Conservation (phyloP, 331 rosid genomes). For the Dryas integrifolia region DNA sequence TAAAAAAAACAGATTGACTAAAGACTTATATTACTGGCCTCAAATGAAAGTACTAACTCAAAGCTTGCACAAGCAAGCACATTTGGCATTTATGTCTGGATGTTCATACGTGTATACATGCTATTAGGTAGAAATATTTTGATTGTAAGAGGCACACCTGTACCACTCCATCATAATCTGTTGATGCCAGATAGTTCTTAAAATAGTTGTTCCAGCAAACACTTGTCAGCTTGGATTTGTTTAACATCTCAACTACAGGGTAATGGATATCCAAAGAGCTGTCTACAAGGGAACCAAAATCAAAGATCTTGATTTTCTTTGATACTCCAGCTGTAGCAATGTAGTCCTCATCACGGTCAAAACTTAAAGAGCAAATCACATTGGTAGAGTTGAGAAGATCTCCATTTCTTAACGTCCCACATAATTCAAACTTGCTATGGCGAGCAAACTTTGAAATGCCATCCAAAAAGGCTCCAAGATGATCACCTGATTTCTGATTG, state of each 20-base stretch:
- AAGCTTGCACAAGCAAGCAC: background rate
- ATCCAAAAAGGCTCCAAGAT: constrained; percentile 56
- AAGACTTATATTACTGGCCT: background rate
- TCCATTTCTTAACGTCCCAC: constrained; percentile 50
- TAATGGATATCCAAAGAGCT: constrained; percentile 55
- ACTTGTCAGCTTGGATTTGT: constrained; percentile 61
- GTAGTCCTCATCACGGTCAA: constrained; percentile 62
- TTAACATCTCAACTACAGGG: constrained; percentile 67
- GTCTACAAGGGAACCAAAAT: constrained; percentile 39
- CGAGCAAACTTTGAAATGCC: constrained; percentile 61
- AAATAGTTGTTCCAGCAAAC: constrained; percentile 67
- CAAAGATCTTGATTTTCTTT: constrained; percentile 69
- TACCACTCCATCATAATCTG: constrained; percentile 73
- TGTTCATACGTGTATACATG: background rate
- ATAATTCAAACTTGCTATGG: constrained; percentile 56
- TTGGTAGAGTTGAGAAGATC: constrained; percentile 61
- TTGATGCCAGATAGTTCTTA: constrained; percentile 63
- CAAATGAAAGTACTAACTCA: background rate
- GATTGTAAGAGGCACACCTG: constrained; percentile 48
- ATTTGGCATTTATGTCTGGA: background rate
- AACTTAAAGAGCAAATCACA: constrained; percentile 72
- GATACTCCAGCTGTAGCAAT: constrained; percentile 72
- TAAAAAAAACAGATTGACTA: constrained; percentile 14
- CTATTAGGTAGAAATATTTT: background rate
- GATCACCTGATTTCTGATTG: constrained; percentile 31